Evolutionary conservation across 768 basidiomycete genomes (phyloP).

Genomic region (Mycena indigotica): DNA sequence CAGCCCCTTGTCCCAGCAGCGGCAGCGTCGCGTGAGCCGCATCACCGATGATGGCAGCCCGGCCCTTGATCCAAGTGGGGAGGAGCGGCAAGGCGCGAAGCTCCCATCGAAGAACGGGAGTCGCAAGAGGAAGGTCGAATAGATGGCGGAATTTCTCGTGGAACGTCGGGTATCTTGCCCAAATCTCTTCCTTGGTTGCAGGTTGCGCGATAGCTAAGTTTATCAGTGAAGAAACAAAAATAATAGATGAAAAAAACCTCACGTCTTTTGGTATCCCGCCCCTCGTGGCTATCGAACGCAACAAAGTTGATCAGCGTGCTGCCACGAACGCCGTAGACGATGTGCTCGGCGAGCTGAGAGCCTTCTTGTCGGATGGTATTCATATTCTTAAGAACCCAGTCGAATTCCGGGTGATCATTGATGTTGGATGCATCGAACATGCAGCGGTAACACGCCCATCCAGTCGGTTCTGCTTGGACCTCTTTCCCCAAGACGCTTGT

Average conservation of each 20-base stretch:
- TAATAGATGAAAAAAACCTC: too few species aligned
- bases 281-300: background rate
- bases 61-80: conserved; percentile 13
- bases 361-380: background rate
- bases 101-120: conserved; percentile 9
- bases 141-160: conserved; percentile 8
- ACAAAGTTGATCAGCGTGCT: conserved; percentile 12
- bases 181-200: conserved; percentile 1
- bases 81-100: conserved; percentile 11
- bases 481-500: background rate
- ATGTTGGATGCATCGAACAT: conserved; percentile 1
- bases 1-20: conserved; percentile 28
- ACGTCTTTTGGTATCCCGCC: conserved; percentile 9
- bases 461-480: background rate
- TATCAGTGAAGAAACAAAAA: too few species aligned
- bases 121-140: conserved; percentile 10
- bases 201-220: background rate
- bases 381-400: background rate
- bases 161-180: background rate
- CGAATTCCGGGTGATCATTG: conserved; percentile 1
- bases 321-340: conserved; percentile 6
- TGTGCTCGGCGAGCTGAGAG: background rate
- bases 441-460: conserved; percentile 4
- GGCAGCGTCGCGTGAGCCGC: conserved; percentile 29
- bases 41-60: conserved; percentile 16